Percentiles rank a stretch among this genome's conserved stretches.
phyloP scores from a whole-genome alignment of 2,329 filamentous ascomycete species.

The Trichoderma citrinoviride region DNA sequence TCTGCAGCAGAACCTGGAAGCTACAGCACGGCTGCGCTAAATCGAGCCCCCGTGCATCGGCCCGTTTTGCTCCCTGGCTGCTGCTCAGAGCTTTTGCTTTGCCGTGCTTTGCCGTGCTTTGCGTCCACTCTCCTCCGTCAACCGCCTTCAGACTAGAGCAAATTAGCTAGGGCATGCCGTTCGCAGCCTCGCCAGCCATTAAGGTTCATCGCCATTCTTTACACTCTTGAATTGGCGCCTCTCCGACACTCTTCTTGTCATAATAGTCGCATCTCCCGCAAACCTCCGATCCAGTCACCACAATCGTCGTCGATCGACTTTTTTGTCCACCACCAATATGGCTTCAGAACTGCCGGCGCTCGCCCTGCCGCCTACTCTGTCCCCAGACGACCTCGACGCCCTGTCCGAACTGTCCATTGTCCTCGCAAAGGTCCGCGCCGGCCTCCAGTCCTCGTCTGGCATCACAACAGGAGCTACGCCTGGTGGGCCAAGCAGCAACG shows the following conservation, averaged over 20 bases:
- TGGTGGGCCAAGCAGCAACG: constrained; percentile 34
- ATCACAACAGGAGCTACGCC: constrained; percentile 41
- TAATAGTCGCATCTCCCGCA: not conserved
- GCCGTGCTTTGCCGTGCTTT: not conserved
- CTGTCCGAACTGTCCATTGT: constrained; percentile 78
- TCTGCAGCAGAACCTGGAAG: too few species aligned
- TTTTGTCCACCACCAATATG: constrained; percentile 18
- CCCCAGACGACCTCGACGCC: constrained; percentile 81
- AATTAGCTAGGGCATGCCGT: constrained; percentile 5
- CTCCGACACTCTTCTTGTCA: not conserved
- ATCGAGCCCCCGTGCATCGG: constrained; percentile 9
- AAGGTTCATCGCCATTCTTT: not conserved
- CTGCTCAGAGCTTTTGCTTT: not conserved
- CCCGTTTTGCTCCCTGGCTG: constrained; percentile 8
- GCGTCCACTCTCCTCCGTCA: constrained; percentile 11
- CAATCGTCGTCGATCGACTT: not conserved
- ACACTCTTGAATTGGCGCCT: not conserved
- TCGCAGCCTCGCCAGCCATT: not conserved
- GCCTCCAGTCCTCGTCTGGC: constrained; percentile 42
- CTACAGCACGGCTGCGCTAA: not conserved
- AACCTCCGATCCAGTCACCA: not conserved
- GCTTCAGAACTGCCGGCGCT: constrained; percentile 44
- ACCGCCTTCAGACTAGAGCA: not conserved
- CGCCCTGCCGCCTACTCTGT: constrained; percentile 61
- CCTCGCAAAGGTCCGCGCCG: constrained; percentile 67